Evolutionary conservation across 192 early-diverging fungal genomes (phyloP).

Genomic region (Entomortierella beljakovae): DNA sequence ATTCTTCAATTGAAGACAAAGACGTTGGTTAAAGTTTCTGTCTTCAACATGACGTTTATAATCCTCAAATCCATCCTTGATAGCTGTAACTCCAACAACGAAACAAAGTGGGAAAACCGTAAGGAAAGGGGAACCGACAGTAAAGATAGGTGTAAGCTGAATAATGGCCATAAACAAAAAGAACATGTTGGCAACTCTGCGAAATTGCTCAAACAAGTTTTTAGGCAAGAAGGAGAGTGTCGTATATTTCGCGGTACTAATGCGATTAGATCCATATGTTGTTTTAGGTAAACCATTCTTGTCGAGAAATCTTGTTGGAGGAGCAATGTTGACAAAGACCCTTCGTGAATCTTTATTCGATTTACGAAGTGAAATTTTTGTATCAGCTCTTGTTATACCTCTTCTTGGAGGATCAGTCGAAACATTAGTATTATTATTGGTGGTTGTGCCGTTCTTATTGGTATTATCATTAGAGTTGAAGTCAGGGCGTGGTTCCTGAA

Average conservation of each 20-base stretch:
- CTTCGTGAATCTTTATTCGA: constrained; percentile 58
- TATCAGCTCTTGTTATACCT: constrained; percentile 48
- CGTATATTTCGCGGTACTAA: constrained; percentile 96
- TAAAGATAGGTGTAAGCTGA: constrained; percentile 86
- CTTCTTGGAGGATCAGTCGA: constrained; percentile 5
- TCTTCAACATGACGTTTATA: constrained; percentile 88
- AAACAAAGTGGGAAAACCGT: constrained; percentile 85
- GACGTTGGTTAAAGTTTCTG: constrained; percentile 81
- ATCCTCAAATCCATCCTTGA: constrained; percentile 94
- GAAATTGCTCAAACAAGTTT: constrained; percentile 94
- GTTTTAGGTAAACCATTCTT: constrained; percentile 62
- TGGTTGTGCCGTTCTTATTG: neutral
- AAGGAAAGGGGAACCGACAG: constrained; percentile 80
- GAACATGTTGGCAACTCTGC: constrained; percentile 85
- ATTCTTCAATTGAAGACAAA: constrained; percentile 56
- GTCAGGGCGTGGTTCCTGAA: constrained; percentile 5
- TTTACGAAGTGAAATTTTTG: constrained; percentile 60
- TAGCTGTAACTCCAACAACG: constrained; percentile 83
- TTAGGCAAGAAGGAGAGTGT: constrained; percentile 86
- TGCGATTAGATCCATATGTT: constrained; percentile 79
- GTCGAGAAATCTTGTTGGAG: constrained; percentile 66
- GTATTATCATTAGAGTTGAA: constrained; percentile 1
- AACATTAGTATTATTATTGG: neutral
- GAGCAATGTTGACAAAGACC: constrained; percentile 74
- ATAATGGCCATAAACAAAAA: constrained; percentile 87